Base-by-base conservation (phyloP, 164 flowering plant genomes). In the Vitis rupestris region DNA sequence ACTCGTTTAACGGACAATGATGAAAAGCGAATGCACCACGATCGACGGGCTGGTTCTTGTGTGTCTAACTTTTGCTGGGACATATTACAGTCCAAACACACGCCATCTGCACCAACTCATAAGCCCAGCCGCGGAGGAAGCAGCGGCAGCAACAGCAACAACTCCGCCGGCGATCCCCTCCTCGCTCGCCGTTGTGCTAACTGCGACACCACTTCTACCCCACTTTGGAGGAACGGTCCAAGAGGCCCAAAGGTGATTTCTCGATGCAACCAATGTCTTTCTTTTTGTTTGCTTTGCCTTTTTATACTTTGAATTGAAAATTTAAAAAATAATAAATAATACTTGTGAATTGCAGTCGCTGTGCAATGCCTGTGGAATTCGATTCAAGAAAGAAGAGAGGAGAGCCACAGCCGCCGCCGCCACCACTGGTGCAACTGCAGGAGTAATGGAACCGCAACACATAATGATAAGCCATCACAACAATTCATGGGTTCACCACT, bases 171-270 rank as follows among this genome's bases (percentile, higher is more conserved):
- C 15, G 98, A 93, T 49, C 74, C 89, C 3, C 86, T 91, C 59
- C 77, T 92, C 27, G 90, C 97, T 54, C 92, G 99, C 30, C 86
- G 99, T 3, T 96, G 99, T 59, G 96, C 99, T 68, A 96, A 92
- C 76, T 96, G 99, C 64, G 99, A 93, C 82, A 93, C 99, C 65
- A 96, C 99, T 29, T 92, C 99, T 10, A 96, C 99, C 5, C 99
- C 99, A 1, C 94, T 96, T 3, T 96, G 99, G 99, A 80, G 99
- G 17, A 96, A 96, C 61, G 99, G 99, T 14, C 99, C 99, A 0
- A 77, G 92, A 73, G 99, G 99, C 66, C 99, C 98, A 0, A 96
- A 96, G 97, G 98, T 90, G 44, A 37, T 37, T 37, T 37, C 44
- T 37, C 44, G 44, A 37, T 37, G 44, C 44, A 37, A 37, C 44